phyloP scores from a whole-genome alignment of 768 basidiomycete genomes.

The Leccinum barrowsii region DNA sequence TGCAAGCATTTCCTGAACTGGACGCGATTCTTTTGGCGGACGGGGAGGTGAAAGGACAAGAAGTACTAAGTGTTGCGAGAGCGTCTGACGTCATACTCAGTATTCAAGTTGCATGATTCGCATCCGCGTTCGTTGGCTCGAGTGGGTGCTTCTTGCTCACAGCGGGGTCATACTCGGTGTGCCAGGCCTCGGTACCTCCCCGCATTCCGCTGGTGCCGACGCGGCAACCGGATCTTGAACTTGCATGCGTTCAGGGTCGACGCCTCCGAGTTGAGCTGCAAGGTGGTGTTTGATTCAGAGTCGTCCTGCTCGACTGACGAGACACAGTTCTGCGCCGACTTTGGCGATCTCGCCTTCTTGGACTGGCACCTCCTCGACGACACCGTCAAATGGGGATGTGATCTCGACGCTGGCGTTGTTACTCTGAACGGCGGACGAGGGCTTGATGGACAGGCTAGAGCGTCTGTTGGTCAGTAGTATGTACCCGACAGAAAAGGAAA shows the following conservation, averaged over 20 bases:
- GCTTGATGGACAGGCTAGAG: slow-evolving; percentile 56
- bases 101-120: no score
- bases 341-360: slow-evolving; percentile 81
- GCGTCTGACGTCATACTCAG: no score
- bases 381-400: slow-evolving; percentile 80
- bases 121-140: slow-evolving; percentile 47
- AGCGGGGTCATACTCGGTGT: no score
- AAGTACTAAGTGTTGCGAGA: no score
- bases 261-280: not conserved
- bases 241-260: not conserved
- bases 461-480: no score
- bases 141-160: slow-evolving; percentile 49
- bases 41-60: no score
- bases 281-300: not conserved
- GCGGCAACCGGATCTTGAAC: slow-evolving; percentile 19
- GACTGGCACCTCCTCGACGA: slow-evolving; percentile 68
- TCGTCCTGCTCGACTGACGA: slow-evolving; percentile 67
- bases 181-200: no score
- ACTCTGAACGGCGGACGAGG: slow-evolving; percentile 45
- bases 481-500: no score
- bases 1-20: no score
- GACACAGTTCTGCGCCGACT: slow-evolving; percentile 73
- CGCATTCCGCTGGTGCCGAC: not conserved
- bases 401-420: slow-evolving; percentile 93
- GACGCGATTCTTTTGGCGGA: no score